These are phyloP conservation scores for Scedosporium minutisporum DNA, from an alignment of 2,329 filamentous ascomycete genomes.

Conservation along the genomic window DNA sequence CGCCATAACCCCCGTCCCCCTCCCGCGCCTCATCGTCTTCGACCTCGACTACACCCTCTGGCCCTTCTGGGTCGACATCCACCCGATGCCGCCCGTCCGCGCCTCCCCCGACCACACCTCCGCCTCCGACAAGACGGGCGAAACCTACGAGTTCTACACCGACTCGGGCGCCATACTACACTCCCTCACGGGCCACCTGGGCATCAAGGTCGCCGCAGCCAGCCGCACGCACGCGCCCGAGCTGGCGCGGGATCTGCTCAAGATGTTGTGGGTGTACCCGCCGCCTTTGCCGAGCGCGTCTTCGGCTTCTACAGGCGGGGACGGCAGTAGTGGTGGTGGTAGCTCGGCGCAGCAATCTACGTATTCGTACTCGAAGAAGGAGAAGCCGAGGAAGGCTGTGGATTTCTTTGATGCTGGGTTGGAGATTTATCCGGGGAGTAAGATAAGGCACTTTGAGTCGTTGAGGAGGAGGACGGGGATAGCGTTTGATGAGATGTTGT, in stretches of 20 bases:
- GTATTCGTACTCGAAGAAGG: background rate
- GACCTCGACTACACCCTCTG: conserved; percentile 98
- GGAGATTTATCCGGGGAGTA: conserved; percentile 67
- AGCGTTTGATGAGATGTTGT: conserved; percentile 75
- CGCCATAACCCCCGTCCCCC: conserved; percentile 41
- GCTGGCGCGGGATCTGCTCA: conserved; percentile 71
- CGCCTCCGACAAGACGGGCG: conserved; percentile 47
- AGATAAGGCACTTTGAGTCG: conserved; percentile 74
- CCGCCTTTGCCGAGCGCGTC: conserved; percentile 13
- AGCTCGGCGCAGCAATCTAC: background rate
- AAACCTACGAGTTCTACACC: conserved; percentile 60
- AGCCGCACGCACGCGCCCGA: conserved; percentile 73
- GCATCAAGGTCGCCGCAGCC: conserved; percentile 42
- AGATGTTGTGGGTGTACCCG: conserved; percentile 53
- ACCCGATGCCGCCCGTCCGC: conserved; percentile 66
- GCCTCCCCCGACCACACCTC: conserved; percentile 30
- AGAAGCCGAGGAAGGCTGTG: conserved; percentile 32
- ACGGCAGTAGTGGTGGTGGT: background rate
- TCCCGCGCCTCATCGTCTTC: conserved; percentile 80
- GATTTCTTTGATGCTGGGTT: conserved; percentile 51
- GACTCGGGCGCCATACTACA: conserved; percentile 60
- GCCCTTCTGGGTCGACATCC: conserved; percentile 97
- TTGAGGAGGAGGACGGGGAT: conserved; percentile 64
- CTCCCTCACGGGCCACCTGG: conserved; percentile 48
- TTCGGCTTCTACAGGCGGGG: conserved; percentile 13